A percentile compares a stretch with the other conserved stretches of the same genome.
These are phyloP conservation scores for Fusarium praegraminearum DNA, from an alignment of 2,329 filamentous ascomycete genomes.

Conservation along the genomic window DNA sequence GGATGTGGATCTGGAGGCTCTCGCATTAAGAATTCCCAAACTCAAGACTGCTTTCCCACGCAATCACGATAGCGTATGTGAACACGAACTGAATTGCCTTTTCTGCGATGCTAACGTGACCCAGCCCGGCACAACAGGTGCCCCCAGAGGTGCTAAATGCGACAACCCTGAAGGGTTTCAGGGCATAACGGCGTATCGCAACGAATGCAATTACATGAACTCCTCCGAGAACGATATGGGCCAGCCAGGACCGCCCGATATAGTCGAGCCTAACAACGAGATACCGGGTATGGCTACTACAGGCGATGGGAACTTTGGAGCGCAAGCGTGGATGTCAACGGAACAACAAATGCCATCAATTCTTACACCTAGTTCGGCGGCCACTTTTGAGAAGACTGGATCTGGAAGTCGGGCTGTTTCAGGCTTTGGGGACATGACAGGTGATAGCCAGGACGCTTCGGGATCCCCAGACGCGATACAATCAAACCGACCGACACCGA, in stretches of 20 bases:
- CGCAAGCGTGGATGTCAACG: conserved; percentile 55
- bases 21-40: conserved; percentile 71
- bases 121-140: conserved; percentile 47
- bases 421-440: conserved; percentile 59
- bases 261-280: conserved; percentile 53
- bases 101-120: conserved; percentile 37
- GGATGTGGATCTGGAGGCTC: conserved; percentile 87
- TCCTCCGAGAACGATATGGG: conserved; percentile 56
- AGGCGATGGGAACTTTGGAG: conserved; percentile 47
- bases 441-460: conserved; percentile 61
- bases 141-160: conserved; percentile 46
- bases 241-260: conserved; percentile 49
- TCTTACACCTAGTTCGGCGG: conserved; percentile 52
- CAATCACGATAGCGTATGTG: conserved; percentile 63
- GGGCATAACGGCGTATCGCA: conserved; percentile 60
- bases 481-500: conserved; percentile 70
- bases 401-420: conserved; percentile 47
- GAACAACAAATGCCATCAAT: conserved; percentile 56
- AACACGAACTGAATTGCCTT: neutral
- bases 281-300: conserved; percentile 41
- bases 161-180: conserved; percentile 53
- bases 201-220: conserved; percentile 60
- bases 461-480: conserved; percentile 62
- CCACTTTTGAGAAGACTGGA: conserved; percentile 52
- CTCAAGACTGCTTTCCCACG: conserved; percentile 67